Percentiles rank a stretch among this genome's conserved stretches.
These are phyloP conservation scores for Purshia tridentata DNA, from an alignment of 306 rosid species.

Conservation along the genomic window DNA sequence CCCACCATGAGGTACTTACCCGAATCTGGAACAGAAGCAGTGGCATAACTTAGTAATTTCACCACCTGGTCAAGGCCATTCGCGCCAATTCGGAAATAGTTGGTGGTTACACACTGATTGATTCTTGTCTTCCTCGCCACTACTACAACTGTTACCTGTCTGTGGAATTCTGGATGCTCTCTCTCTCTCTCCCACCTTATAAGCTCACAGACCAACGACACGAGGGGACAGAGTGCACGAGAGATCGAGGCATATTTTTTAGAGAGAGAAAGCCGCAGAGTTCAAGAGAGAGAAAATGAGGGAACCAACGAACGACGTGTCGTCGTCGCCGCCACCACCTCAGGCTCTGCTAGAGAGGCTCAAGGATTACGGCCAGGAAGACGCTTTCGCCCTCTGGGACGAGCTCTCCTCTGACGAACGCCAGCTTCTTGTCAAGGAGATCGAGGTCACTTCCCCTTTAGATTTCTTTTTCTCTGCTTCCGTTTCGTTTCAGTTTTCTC, in stretches of 20 bases:
- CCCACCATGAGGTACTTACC: neutral
- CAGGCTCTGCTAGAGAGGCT: constrained; percentile 82
- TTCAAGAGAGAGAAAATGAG: constrained; percentile 21
- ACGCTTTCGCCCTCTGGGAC: constrained; percentile 86
- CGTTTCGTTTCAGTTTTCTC: neutral
- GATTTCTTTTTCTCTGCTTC: constrained; percentile 14
- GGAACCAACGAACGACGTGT: constrained; percentile 6
- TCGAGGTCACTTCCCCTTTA: constrained; percentile 48
- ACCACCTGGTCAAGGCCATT: neutral
- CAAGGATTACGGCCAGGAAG: constrained; percentile 97
- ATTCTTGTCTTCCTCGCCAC: constrained; percentile 26
- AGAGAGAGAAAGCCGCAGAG: neutral
- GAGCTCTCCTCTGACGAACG: constrained; percentile 86
- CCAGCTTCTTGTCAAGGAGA: constrained; percentile 74
- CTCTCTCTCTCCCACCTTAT: neutral
- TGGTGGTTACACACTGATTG: constrained; percentile 11
- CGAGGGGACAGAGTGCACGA: neutral
- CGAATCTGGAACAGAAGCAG: neutral
- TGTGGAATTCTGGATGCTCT: neutral
- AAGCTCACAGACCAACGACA: neutral
- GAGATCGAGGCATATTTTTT: neutral
- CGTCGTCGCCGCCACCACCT: constrained; percentile 45
- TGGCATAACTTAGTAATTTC: too few relatives aligned
- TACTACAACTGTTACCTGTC: constrained; percentile 10
- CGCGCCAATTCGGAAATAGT: neutral